These are phyloP conservation scores for Polytrichum formosum DNA, from an alignment of 225 moss, liverwort and hornwort genomes.

Conservation along the genomic window DNA sequence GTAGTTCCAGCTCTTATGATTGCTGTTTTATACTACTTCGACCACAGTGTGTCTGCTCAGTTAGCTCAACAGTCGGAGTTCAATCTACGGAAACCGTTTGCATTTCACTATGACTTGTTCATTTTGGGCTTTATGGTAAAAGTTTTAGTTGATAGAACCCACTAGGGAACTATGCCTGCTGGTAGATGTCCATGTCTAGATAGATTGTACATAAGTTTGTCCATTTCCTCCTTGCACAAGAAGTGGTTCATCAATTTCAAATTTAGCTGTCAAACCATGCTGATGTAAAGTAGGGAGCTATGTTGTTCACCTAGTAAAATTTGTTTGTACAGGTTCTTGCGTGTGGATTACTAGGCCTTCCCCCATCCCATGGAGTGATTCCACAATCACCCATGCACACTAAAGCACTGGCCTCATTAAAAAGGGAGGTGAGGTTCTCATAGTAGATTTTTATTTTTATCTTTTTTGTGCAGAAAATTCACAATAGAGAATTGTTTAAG, in stretches of 20 bases:
- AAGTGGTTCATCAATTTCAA: no score
- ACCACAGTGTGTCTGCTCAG: constrained; percentile 78
- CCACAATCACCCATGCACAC: constrained; percentile 91
- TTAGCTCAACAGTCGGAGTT: constrained; percentile 78
- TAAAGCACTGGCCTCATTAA: constrained; percentile 63
- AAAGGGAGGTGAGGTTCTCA: constrained; percentile 51
- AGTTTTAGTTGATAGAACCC: neutral
- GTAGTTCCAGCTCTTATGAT: constrained; percentile 78
- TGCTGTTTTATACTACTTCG: constrained; percentile 75
- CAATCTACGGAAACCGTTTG: constrained; percentile 64
- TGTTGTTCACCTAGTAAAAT: neutral
- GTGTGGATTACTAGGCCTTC: constrained; percentile 78
- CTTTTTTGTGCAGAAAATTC: neutral
- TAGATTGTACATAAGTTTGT: no score
- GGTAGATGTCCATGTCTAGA: no score
- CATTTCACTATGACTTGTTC: constrained; percentile 74
- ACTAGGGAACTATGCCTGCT: neutral
- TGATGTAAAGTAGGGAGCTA: no score
- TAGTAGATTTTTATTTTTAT: neutral
- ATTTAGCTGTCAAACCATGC: no score
- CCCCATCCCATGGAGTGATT: constrained; percentile 88
- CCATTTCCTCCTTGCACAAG: no score
- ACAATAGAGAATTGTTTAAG: no score
- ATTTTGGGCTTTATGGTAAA: constrained; percentile 67
- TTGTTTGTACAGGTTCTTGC: constrained; percentile 48